Evolutionary conservation across 352 stramenopile species (phyloP).

Genomic region (Plasmopara muralis): DNA sequence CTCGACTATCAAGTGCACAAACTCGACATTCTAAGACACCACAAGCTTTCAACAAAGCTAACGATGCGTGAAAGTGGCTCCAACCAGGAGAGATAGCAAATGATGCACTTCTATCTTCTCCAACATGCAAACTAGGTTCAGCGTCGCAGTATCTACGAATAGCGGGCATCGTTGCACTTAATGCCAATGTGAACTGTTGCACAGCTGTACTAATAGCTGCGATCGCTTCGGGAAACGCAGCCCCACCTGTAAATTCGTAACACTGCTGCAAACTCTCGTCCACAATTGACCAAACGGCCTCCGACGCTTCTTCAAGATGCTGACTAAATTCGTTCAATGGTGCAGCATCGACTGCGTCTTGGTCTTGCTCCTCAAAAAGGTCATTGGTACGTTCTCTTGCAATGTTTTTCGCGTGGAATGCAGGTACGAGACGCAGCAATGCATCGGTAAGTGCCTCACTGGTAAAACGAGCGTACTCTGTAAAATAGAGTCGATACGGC

Average conservation of each 20-base stretch:
- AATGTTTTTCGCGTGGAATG: constrained; percentile 19
- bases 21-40: constrained; percentile 47
- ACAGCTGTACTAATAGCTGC: constrained; percentile 33
- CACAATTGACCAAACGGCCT: constrained; percentile 30
- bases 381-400: constrained; percentile 4
- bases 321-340: constrained; percentile 52
- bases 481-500: constrained; percentile 50
- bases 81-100: constrained; percentile 36
- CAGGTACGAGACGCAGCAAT: constrained; percentile 36
- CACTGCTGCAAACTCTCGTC: constrained; percentile 51
- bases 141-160: constrained; percentile 43
- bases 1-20: constrained; percentile 34
- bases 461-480: constrained; percentile 39
- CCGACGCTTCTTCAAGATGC: constrained; percentile 47
- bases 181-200: constrained; percentile 38
- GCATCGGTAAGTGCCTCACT: constrained; percentile 33
- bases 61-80: constrained; percentile 62
- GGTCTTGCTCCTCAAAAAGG: constrained; percentile 24
- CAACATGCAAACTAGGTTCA: constrained; percentile 5
- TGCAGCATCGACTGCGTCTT: constrained; percentile 13
- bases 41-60: constrained; percentile 56
- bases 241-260: constrained; percentile 51
- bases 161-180: constrained; percentile 32
- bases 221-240: constrained; percentile 53
- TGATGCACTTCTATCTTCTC: constrained; percentile 1